Percentiles rank a stretch among this genome's conserved stretches.
These are phyloP conservation scores for Avicennia marina DNA, from an alignment of 257 asterid genomes.

Conservation along the genomic window DNA sequence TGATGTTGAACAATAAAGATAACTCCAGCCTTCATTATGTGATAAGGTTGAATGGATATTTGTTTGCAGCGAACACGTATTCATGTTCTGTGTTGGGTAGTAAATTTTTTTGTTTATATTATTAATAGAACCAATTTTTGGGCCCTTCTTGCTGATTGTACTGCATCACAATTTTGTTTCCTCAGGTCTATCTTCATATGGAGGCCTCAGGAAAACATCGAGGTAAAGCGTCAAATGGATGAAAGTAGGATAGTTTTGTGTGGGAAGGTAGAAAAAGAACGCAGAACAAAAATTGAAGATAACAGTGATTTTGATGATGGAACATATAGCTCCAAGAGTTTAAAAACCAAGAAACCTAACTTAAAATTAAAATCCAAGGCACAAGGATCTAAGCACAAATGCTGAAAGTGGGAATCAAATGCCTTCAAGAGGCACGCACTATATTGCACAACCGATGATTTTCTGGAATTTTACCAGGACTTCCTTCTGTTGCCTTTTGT, in stretches of 20 bases:
- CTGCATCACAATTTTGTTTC: not conserved
- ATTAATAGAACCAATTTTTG: too few relatives aligned
- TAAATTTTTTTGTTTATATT: not conserved
- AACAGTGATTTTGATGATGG: conserved; percentile 52
- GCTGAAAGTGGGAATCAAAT: conserved; percentile 15
- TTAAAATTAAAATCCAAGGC: conserved; percentile 33
- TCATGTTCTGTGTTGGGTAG: not conserved
- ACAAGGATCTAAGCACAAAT: conserved; percentile 29
- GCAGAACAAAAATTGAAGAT: conserved; percentile 37
- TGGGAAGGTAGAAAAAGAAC: conserved; percentile 44
- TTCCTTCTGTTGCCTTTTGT: conserved; percentile 7
- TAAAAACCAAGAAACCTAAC: conserved; percentile 37
- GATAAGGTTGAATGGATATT: too few relatives aligned
- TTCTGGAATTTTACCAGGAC: not conserved
- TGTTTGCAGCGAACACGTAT: not conserved
- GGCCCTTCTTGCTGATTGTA: not conserved
- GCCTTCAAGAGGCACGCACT: too few relatives aligned
- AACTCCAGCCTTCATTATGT: too few relatives aligned
- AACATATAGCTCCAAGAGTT: conserved; percentile 26
- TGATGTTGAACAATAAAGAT: too few relatives aligned
- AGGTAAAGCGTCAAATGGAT: conserved; percentile 31
- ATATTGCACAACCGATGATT: not conserved
- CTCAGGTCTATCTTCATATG: conserved; percentile 87
- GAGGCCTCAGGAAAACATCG: conserved; percentile 56
- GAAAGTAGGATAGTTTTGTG: conserved; percentile 53